Conservation (phyloP, 2,329 filamentous ascomycete species). For the Paraconiothyrium brasiliense region DNA sequence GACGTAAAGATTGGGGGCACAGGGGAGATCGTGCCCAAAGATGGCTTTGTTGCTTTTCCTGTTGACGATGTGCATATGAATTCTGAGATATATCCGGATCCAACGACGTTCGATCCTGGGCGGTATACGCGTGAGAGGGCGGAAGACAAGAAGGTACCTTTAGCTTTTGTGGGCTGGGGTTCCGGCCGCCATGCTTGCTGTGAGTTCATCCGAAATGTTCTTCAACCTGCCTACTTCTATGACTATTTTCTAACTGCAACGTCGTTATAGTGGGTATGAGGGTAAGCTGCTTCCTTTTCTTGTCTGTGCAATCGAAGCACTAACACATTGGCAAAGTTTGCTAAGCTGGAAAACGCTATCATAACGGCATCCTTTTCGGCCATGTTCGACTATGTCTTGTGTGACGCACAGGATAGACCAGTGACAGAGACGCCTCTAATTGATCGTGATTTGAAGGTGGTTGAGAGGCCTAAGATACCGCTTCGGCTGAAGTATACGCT, state of each 20-base stretch:
- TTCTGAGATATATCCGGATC: slow-evolving; percentile 59
- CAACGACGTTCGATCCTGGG: slow-evolving; percentile 60
- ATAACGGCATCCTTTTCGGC: too few species aligned
- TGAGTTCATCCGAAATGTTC: too few species aligned
- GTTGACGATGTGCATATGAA: slow-evolving; percentile 62
- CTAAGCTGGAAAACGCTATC: slow-evolving; percentile 57
- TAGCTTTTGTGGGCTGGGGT: slow-evolving; percentile 52
- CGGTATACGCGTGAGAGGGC: slow-evolving; percentile 59
- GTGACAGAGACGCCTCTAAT: too few species aligned
- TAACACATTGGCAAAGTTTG: slow-evolving; percentile 47
- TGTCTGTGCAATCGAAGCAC: too few species aligned
- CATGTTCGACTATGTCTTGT: too few species aligned
- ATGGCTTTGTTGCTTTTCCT: slow-evolving; percentile 58
- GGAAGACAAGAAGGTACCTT: slow-evolving; percentile 57
- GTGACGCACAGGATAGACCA: too few species aligned
- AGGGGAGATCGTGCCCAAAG: slow-evolving; percentile 59
- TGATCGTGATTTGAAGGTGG: too few species aligned
- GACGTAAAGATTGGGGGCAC: slow-evolving; percentile 55
- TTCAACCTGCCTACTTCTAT: too few species aligned
- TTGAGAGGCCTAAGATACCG: too few species aligned
- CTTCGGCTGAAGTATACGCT: too few species aligned
- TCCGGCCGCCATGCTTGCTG: slow-evolving; percentile 52
- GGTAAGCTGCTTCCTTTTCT: too few species aligned
- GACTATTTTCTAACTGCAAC: too few species aligned
- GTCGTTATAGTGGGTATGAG: slow-evolving; percentile 35